Conservation (phyloP, 257 asterid genomes). For the Nicotiana knightiana region DNA sequence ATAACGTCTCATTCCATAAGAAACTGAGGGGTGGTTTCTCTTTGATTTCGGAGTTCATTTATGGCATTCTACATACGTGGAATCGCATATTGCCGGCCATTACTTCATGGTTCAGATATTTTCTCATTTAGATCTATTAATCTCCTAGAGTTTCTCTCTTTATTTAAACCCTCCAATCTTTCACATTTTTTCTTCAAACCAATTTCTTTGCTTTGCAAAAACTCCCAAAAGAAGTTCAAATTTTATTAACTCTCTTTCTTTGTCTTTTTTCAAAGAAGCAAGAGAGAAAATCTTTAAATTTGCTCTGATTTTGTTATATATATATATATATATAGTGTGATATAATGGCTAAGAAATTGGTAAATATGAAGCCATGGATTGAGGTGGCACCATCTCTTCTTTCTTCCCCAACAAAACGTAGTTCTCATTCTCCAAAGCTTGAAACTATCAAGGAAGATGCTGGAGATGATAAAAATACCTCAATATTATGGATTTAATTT, state of each 20-base stretch:
- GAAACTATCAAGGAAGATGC: conserved; percentile 41
- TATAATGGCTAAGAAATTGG: conserved; percentile 31
- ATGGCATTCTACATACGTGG: conserved; percentile 24
- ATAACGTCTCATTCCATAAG: too few species aligned
- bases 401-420: conserved; percentile 21
- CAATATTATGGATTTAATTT: not conserved
- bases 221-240: too few species aligned
- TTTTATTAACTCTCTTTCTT: too few species aligned
- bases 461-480: not conserved
- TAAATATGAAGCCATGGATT: conserved; percentile 22
- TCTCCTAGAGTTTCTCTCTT: not conserved
- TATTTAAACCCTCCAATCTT: conserved; percentile 17
- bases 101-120: conserved; percentile 15
- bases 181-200: not conserved
- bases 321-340: not conserved
- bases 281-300: not conserved
- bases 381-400: conserved; percentile 46
- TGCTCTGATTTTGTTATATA: not conserved
- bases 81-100: conserved; percentile 4
- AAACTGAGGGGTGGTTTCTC: not conserved
- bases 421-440: conserved; percentile 37
- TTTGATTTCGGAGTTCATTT: not conserved
- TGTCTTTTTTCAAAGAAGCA: not conserved
- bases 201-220: not conserved
- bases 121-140: conserved; percentile 5